Conservation (phyloP, 2,329 filamentous ascomycete species). For the Fusarium tupiense region DNA sequence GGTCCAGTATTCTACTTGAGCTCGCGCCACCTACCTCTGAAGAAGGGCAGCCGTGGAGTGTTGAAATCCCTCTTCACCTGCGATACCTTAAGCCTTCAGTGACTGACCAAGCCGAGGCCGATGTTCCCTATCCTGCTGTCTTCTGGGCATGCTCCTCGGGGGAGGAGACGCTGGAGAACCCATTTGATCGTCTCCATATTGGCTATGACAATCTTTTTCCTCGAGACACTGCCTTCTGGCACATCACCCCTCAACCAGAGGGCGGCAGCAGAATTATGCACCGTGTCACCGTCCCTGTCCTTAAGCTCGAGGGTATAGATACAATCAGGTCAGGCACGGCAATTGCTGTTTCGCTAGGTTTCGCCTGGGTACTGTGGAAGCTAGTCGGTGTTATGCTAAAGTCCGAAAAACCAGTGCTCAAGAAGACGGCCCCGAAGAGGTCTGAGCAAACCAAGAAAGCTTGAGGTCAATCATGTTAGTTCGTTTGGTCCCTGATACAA, state of each 20-base stretch:
- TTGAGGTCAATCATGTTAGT: neutral
- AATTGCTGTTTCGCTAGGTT: constrained; percentile 68
- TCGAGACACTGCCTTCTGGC: constrained; percentile 83
- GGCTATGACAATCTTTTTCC: constrained; percentile 87
- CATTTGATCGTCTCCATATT: constrained; percentile 86
- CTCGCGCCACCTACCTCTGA: constrained; percentile 64
- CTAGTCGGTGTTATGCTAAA: constrained; percentile 47
- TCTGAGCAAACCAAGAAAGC: constrained; percentile 23
- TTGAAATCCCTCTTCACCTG: constrained; percentile 82
- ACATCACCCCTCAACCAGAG: constrained; percentile 66
- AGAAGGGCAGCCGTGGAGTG: constrained; percentile 64
- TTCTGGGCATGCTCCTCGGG: constrained; percentile 89
- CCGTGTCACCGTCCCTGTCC: constrained; percentile 70
- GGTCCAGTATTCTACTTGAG: constrained; percentile 79
- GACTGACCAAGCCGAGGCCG: constrained; percentile 62
- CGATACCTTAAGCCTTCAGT: constrained; percentile 77
- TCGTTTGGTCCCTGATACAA: neutral
- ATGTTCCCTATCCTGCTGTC: constrained; percentile 82
- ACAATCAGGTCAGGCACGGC: constrained; percentile 67
- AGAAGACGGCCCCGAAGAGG: constrained; percentile 35
- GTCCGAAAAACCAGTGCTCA: neutral
- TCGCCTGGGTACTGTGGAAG: constrained; percentile 75
- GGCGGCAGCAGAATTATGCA: constrained; percentile 58
- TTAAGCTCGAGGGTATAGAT: constrained; percentile 61
- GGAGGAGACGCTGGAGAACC: constrained; percentile 76